These are phyloP conservation scores for Trichoderma oligosporum DNA, from an alignment of 2,329 filamentous ascomycete species.

Conservation along the genomic window DNA sequence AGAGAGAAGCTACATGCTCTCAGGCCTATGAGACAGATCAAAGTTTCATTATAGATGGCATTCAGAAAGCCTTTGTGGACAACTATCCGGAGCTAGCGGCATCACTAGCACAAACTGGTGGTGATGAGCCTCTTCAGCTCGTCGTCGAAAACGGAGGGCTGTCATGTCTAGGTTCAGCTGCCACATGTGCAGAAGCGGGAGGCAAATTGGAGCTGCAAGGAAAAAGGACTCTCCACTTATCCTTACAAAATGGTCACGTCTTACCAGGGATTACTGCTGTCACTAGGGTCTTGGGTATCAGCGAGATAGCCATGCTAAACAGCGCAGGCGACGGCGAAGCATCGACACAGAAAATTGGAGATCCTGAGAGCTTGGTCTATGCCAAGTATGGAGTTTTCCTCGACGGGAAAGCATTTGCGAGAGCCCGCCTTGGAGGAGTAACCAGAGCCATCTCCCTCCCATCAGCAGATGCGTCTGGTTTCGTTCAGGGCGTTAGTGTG, in stretches of 20 bases:
- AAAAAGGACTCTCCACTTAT: slow-evolving; percentile 5
- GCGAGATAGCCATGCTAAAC: slow-evolving; percentile 44
- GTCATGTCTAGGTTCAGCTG: slow-evolving; percentile 9
- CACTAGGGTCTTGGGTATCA: slow-evolving; percentile 45
- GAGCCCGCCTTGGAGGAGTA: slow-evolving; percentile 43
- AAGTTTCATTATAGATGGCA: slow-evolving; percentile 16
- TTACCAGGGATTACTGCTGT: slow-evolving; percentile 48
- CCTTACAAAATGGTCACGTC: slow-evolving; percentile 14
- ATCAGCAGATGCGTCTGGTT: slow-evolving; percentile 26
- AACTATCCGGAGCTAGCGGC: slow-evolving; percentile 15
- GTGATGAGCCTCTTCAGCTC: slow-evolving; percentile 1
- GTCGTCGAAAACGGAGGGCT: slow-evolving; percentile 5
- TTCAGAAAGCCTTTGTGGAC: slow-evolving; percentile 13
- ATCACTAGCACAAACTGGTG: background rate
- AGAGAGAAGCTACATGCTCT: slow-evolving; percentile 24
- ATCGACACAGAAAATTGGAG: slow-evolving; percentile 23
- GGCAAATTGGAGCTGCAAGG: background rate
- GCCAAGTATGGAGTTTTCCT: slow-evolving; percentile 41
- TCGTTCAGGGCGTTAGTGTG: slow-evolving; percentile 36
- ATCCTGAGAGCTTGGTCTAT: slow-evolving; percentile 33
- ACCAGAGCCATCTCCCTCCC: slow-evolving; percentile 43
- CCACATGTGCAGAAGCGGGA: background rate
- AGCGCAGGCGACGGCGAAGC: slow-evolving; percentile 44
- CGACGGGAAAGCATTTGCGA: slow-evolving; percentile 39
- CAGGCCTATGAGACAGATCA: slow-evolving; percentile 22